Evolutionary conservation across 163 green algal species (phyloP), one percentile per base, ranked within the genome.

Genomic region (Scenedesmus sp.): DNA sequence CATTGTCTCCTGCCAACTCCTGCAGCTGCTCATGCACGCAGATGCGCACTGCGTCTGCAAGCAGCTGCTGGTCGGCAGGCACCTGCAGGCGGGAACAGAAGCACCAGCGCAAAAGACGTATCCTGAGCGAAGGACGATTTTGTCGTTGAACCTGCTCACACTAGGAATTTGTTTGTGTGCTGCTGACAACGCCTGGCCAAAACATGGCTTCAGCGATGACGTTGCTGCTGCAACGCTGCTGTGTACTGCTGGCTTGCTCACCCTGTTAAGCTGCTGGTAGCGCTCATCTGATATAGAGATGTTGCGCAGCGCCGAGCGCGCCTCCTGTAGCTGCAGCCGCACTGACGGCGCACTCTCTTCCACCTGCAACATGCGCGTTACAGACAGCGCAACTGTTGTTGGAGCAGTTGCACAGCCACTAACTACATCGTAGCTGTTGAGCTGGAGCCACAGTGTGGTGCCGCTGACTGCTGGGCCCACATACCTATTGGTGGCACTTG

Each of bases 241-340:
- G 26, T 46, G 34, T 46, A 46, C 46, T 59, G 34, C 46, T 56
- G 8, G 8, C 8, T 26, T n/a, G 62, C 77, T 66, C 46, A 91
- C 87, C 87, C 67, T 76, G 6, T 87, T 86, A 1, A 91, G 87
- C 23, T 86, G 55, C 9, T 87, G n/a, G 81, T 91, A 91, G 60
- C 57, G 70, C 76, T 91, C 87, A 26, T 88, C 82, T 73, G 81
- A 89, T 23, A 92, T 89, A 13, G 15, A 7, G 15, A 92, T 18
- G 62, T 88, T n/a, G 18, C 88, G 70, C 60, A 92, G 81, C 34
- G 88, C 88, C 26, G 81, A 73, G 2, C 82, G 62, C 7, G 88
- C 88, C 81, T 92, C 88, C 15, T 84, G 88, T 66, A 92, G 82
- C 54, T 92, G 88, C 52, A 83, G 46, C 23, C 82, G 81, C 20